These are phyloP conservation scores for California macrophylla DNA, from an alignment of 441 rosid genomes.

Conservation along the genomic window DNA sequence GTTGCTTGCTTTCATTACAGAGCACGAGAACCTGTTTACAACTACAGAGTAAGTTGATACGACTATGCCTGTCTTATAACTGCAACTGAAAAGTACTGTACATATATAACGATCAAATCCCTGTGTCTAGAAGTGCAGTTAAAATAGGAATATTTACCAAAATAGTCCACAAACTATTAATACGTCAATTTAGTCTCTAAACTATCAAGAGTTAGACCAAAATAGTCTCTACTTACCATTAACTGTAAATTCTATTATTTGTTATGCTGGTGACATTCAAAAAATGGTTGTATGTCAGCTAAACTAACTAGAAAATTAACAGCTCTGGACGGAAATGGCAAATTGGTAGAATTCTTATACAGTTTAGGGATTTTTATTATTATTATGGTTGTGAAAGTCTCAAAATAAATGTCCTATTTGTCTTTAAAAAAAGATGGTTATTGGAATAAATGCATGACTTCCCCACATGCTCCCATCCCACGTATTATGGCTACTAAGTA, in stretches of 20 bases:
- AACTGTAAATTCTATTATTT: no score
- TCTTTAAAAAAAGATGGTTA: no score
- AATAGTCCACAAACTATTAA: neutral
- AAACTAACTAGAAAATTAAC: no score
- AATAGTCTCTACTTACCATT: no score
- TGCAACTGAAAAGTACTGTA: neutral
- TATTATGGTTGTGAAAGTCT: no score
- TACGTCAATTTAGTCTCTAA: neutral
- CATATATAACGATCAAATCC: neutral
- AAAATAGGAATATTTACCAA: neutral
- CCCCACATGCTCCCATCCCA: neutral
- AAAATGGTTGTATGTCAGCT: no score
- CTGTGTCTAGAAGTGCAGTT: neutral
- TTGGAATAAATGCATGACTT: neutral
- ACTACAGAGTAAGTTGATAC: conserved; percentile 50
- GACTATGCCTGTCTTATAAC: neutral
- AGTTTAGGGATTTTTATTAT: no score
- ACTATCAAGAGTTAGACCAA: neutral
- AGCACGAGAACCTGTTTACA: conserved; percentile 62
- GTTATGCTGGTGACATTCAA: no score
- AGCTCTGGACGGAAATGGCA: no score
- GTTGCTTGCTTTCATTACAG: conserved; percentile 73
- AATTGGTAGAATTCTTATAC: no score
- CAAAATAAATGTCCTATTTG: no score
- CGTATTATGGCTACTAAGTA: no score